phyloP scores from a whole-genome alignment of 495 filamentous ascomycete genomes.

The Penicillium macrosclerotiorum region DNA sequence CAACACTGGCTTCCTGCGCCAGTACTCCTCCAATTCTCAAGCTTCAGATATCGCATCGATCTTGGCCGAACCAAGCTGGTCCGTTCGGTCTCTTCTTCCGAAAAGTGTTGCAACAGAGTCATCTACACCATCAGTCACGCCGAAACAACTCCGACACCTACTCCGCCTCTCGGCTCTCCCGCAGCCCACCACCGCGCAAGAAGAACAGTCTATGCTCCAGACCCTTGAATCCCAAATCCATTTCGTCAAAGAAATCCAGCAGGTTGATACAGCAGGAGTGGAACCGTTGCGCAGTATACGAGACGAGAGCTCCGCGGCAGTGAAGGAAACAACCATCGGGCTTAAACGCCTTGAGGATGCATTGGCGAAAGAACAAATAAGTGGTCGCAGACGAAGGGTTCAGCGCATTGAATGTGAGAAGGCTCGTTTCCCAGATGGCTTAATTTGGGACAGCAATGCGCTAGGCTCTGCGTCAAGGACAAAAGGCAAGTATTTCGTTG shows the following conservation, averaged over 20 bases:
- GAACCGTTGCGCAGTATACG: slow-evolving; percentile 73
- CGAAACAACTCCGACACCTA: slow-evolving; percentile 72
- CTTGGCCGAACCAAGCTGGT: slow-evolving; percentile 78
- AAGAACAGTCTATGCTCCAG: slow-evolving; percentile 63
- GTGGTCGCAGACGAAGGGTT: slow-evolving; percentile 50
- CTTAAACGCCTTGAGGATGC: slow-evolving; percentile 50
- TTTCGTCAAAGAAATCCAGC: slow-evolving; percentile 81
- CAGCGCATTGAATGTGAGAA: slow-evolving; percentile 33
- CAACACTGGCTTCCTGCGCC: slow-evolving; percentile 11
- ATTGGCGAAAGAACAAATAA: slow-evolving; percentile 50
- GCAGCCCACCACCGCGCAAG: slow-evolving; percentile 54
- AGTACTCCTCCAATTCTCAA: slow-evolving; percentile 30
- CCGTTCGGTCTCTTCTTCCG: slow-evolving; percentile 74
- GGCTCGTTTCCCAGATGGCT: slow-evolving; percentile 35
- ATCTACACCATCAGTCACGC: slow-evolving; percentile 39
- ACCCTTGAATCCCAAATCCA: slow-evolving; percentile 81
- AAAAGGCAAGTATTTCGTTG: slow-evolving; percentile 74
- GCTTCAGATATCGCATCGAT: slow-evolving; percentile 48
- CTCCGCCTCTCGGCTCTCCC: slow-evolving; percentile 89
- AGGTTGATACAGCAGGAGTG: slow-evolving; percentile 70
- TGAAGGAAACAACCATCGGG: slow-evolving; percentile 53
- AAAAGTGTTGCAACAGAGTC: slow-evolving; percentile 30
- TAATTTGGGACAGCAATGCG: slow-evolving; percentile 62
- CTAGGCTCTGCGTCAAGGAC: slow-evolving; percentile 63
- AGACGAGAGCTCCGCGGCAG: slow-evolving; percentile 66